These are phyloP conservation scores for Diaporthe longicolla DNA, from an alignment of 2,329 filamentous ascomycete genomes.

Conservation along the genomic window DNA sequence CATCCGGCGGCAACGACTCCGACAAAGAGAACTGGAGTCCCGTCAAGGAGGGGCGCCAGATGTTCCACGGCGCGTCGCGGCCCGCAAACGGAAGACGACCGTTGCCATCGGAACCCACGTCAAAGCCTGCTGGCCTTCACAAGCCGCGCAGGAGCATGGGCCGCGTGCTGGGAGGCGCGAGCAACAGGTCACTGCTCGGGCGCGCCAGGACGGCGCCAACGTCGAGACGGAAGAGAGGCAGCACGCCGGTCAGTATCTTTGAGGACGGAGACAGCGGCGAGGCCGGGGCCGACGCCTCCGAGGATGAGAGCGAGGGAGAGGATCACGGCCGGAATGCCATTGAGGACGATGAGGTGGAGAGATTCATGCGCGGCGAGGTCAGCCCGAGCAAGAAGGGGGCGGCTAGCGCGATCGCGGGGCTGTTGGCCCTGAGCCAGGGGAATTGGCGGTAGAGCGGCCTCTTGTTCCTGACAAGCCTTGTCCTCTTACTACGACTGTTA, in stretches of 20 bases:
- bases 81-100: slow-evolving; percentile 51
- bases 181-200: slow-evolving; percentile 51
- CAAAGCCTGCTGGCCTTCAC: neutral
- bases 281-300: slow-evolving; percentile 44
- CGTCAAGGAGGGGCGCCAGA: slow-evolving; percentile 61
- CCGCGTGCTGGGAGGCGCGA: slow-evolving; percentile 58
- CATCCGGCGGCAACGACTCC: slow-evolving; percentile 76
- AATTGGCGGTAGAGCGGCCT: slow-evolving; percentile 77
- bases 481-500: slow-evolving; percentile 7
- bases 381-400: slow-evolving; percentile 83
- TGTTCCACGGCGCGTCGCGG: slow-evolving; percentile 45
- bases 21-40: slow-evolving; percentile 95
- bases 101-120: slow-evolving; percentile 48
- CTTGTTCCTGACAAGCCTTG: neutral
- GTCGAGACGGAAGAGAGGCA: slow-evolving; percentile 50
- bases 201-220: slow-evolving; percentile 60
- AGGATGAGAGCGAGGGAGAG: slow-evolving; percentile 25
- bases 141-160: slow-evolving; percentile 58
- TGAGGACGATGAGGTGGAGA: slow-evolving; percentile 74
- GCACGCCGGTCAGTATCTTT: slow-evolving; percentile 63
- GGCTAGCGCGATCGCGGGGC: slow-evolving; percentile 89
- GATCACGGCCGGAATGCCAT: slow-evolving; percentile 45
- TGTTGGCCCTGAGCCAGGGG: slow-evolving; percentile 91
- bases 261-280: slow-evolving; percentile 58
- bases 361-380: slow-evolving; percentile 78